Evolutionary conservation across 805 yeast species (phyloP).

Genomic region (Candida easanensis): DNA sequence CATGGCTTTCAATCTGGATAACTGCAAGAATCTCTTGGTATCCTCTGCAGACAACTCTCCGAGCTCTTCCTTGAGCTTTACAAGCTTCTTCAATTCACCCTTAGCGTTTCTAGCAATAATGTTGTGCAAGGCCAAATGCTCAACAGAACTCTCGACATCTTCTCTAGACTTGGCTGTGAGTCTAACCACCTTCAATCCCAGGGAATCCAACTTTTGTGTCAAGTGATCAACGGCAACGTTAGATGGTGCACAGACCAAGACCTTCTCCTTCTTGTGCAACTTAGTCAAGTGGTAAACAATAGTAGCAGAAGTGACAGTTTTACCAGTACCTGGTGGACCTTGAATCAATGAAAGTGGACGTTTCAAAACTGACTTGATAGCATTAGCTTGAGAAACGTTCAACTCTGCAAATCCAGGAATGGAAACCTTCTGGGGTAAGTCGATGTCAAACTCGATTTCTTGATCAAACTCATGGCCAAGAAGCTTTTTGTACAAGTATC

Average conservation of each 20-base stretch:
- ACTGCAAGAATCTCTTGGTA: slow-evolving; percentile 39
- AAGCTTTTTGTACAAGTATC: slow-evolving; percentile 70
- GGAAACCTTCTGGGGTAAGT: slow-evolving; percentile 60
- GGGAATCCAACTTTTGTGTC: slow-evolving; percentile 63
- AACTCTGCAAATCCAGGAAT: slow-evolving; percentile 49
- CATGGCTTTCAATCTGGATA: slow-evolving; percentile 47
- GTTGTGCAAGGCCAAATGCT: slow-evolving; percentile 55
- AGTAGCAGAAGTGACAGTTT: slow-evolving; percentile 89
- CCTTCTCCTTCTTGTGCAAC: slow-evolving; percentile 55
- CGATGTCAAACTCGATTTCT: slow-evolving; percentile 56
- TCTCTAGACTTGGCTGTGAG: slow-evolving; percentile 75
- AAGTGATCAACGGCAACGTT: slow-evolving; percentile 94
- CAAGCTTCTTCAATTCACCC: slow-evolving; percentile 56
- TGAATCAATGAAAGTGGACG: slow-evolving; percentile 80
- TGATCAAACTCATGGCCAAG: slow-evolving; percentile 76
- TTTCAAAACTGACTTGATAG: slow-evolving; percentile 65
- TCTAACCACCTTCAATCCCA: slow-evolving; percentile 78
- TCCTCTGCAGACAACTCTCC: slow-evolving; percentile 68
- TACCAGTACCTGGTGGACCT: slow-evolving; percentile 98
- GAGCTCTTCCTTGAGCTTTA: slow-evolving; percentile 54
- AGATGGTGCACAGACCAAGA: slow-evolving; percentile 92
- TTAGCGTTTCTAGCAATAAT: slow-evolving; percentile 46
- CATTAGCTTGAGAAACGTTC: slow-evolving; percentile 76
- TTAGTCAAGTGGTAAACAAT: slow-evolving; percentile 74
- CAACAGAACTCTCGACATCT: slow-evolving; percentile 67